phyloP scores from a whole-genome alignment of 73 alveolate genomes.

The Paraurostyla sp. region DNA sequence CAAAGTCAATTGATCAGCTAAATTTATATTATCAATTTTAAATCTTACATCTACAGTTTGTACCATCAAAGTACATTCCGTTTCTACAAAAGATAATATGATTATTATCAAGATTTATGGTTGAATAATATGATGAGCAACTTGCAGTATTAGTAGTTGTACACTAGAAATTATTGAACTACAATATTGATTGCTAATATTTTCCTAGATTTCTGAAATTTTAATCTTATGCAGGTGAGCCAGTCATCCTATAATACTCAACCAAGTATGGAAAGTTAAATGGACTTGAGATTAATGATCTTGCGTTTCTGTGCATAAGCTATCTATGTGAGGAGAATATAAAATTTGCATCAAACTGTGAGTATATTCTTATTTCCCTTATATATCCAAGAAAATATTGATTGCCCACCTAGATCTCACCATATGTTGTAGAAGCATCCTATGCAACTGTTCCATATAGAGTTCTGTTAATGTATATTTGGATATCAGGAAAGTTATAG shows the following conservation, averaged over 20 bases:
- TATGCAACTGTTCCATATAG: background rate
- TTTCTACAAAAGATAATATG: background rate
- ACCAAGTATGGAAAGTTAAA: background rate
- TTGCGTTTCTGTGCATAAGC: background rate
- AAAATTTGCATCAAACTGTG: background rate
- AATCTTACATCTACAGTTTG: background rate
- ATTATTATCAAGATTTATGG: background rate
- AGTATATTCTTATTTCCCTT: background rate
- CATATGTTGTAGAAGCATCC: background rate
- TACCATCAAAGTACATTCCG: constrained; percentile 21
- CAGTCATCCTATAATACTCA: background rate
- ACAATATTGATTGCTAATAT: background rate
- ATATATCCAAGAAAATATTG: background rate
- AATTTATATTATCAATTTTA: background rate
- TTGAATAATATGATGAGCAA: background rate
- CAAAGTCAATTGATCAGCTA: background rate
- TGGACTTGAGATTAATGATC: background rate
- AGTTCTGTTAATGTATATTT: background rate
- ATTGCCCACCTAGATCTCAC: background rate
- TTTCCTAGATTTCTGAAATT: background rate
- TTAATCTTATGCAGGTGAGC: background rate
- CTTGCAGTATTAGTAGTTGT: background rate
- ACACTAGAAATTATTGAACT: background rate
- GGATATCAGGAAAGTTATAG: background rate
- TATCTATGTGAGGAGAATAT: background rate